phyloP scores from a whole-genome alignment of 768 basidiomycete genomes.

The Kwoniella botswanensis region DNA sequence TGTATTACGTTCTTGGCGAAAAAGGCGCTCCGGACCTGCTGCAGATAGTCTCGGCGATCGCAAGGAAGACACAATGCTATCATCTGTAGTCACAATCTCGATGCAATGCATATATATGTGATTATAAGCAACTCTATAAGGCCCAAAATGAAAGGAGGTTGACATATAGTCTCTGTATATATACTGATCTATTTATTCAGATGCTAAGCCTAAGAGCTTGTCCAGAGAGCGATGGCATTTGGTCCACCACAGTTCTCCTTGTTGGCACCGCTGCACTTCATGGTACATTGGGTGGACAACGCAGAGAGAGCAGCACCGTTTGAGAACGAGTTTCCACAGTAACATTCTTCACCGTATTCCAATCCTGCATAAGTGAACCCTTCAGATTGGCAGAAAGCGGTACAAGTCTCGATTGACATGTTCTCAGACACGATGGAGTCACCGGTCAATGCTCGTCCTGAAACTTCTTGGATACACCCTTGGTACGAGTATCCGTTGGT shows the following conservation, averaged over 20 bases:
- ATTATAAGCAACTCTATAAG: background rate
- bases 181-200: too few relatives aligned
- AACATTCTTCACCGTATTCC: slow-evolving; percentile 46
- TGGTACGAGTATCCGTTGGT: slow-evolving; percentile 25
- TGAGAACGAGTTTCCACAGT: slow-evolving; percentile 36
- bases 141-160: background rate
- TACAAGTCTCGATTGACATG: slow-evolving; percentile 39
- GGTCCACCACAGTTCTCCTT: slow-evolving; percentile 32
- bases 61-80: too few relatives aligned
- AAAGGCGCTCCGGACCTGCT: background rate
- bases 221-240: slow-evolving; percentile 29
- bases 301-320: slow-evolving; percentile 36
- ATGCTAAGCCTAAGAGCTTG: background rate
- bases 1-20: too few relatives aligned
- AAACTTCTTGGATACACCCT: slow-evolving; percentile 39
- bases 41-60: background rate
- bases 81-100: too few relatives aligned
- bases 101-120: background rate
- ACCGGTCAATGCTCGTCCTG: slow-evolving; percentile 38
- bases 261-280: slow-evolving; percentile 40
- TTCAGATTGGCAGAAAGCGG: slow-evolving; percentile 29
- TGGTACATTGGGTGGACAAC: slow-evolving; percentile 30
- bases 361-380: slow-evolving; percentile 37
- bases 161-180: background rate
- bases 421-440: slow-evolving; percentile 20